A percentile compares a stretch with the other conserved stretches of the same genome.
Evolutionary conservation across 805 yeast genomes (phyloP).

Genomic region (Starmerella khaoyaiensis): DNA sequence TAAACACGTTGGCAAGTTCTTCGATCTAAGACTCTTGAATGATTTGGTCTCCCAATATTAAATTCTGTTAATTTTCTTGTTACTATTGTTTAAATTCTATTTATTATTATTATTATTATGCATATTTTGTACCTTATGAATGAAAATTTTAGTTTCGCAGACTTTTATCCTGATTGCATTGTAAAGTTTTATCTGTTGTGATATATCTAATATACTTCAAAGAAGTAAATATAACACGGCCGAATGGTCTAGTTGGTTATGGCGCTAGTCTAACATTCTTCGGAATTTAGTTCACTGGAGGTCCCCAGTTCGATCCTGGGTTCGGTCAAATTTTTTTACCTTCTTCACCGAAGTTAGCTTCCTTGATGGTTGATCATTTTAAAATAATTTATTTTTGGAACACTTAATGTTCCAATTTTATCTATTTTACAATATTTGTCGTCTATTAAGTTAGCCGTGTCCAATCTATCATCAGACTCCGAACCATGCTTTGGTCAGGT

Average conservation of each 20-base stretch:
- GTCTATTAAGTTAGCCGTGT: too few relatives aligned
- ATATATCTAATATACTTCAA: not conserved
- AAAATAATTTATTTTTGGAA: too few relatives aligned
- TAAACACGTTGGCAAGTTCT: constrained; percentile 45
- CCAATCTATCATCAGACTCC: too few relatives aligned
- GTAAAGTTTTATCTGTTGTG: not conserved
- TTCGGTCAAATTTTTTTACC: constrained; percentile 17
- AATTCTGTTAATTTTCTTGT: constrained; percentile 18
- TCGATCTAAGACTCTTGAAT: constrained; percentile 46
- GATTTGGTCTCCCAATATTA: constrained; percentile 20
- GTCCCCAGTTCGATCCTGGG: constrained; percentile 24
- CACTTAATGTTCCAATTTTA: too few relatives aligned
- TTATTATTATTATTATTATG: constrained; percentile 8
- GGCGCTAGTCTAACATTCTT: constrained; percentile 21
- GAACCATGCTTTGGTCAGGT: too few relatives aligned
- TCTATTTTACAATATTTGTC: too few relatives aligned
- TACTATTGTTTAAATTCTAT: constrained; percentile 18
- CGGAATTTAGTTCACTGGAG: constrained; percentile 21
- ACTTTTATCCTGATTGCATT: too few relatives aligned
- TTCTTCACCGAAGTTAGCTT: too few relatives aligned
- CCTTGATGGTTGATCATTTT: too few relatives aligned
- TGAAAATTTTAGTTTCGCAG: too few relatives aligned
- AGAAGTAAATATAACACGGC: constrained; percentile 4
- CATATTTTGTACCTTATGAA: too few relatives aligned
- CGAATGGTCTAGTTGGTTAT: constrained; percentile 22